Evolutionary conservation across 176 grass and related monocot genomes (phyloP), one percentile per base, ranked within the genome.

Genomic region (Tuctoria greenei): DNA sequence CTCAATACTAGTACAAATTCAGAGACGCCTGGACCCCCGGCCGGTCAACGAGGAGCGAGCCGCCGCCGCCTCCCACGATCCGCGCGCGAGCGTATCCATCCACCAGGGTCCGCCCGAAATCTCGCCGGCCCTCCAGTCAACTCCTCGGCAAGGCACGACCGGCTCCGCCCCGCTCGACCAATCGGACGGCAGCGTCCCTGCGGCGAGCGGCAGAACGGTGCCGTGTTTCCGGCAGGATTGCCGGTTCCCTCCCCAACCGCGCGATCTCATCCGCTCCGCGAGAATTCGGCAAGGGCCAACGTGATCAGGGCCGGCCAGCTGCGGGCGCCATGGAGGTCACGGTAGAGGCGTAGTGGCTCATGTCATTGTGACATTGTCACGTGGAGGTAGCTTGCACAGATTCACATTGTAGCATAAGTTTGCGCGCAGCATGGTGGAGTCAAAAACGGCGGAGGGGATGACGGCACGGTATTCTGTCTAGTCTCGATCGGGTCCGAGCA

Each of bases 41-140:
- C 64, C 73, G 63, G 40, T 43, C 9, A 10, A 46, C 15, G 6
- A 51, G 17, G 49, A 43, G 17, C 51, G 51, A 54, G 5, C 6
- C 74, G 2, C 73, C n/a, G n/a, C n/a, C n/a, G n/a, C n/a, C 60
- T 50, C 43, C 74, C 74, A 28, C 25, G 61, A 77, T 62, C 56
- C 72, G 40, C 39, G 39, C 39, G 36, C 21, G 54, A 31, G 1
- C 27, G 67, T 26, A 52, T 63, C 58, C 20, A 1, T 7, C 1
- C 51, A 7, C 20, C 18, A 20, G 71, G 18, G 59, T 50, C 18
- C 60, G 74, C 27, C 59, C 24, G 12, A 38, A 64, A 64, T 76
- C 74, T 38, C 59, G 74, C 12, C 43, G 10, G 35, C 4, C 59
- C 11, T 43, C 27, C 74, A 76, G 50, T 76, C 74, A 64, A 50